Conservation (phyloP, 2,329 filamentous ascomycete genomes). For the Diplocarpon mali region DNA sequence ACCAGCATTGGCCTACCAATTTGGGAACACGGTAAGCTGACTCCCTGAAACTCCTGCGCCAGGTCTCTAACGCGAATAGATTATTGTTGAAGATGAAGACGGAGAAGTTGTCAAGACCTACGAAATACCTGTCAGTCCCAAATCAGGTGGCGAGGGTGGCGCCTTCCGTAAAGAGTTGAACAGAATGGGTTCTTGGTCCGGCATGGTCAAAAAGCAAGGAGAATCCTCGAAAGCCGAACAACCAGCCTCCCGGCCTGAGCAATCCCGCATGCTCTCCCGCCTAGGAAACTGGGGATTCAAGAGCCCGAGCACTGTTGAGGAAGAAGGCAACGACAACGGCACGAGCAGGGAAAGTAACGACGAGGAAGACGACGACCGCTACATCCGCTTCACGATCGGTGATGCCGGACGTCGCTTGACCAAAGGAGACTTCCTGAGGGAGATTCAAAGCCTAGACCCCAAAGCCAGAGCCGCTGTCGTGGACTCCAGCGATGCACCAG, state of each 20-base stretch:
- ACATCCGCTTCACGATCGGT: slow-evolving; percentile 66
- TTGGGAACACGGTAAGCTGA: slow-evolving; percentile 58
- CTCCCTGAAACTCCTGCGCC: neutral
- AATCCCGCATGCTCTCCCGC: slow-evolving; percentile 13
- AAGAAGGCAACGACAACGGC: slow-evolving; percentile 13
- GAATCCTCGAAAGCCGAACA: slow-evolving; percentile 5
- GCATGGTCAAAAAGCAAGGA: slow-evolving; percentile 12
- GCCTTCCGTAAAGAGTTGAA: slow-evolving; percentile 20
- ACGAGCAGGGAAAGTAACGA: slow-evolving; percentile 27
- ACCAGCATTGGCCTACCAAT: slow-evolving; percentile 74
- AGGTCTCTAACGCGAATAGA: slow-evolving; percentile 33
- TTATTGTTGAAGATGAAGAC: slow-evolving; percentile 80
- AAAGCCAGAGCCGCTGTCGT: slow-evolving; percentile 36
- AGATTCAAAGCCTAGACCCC: slow-evolving; percentile 62
- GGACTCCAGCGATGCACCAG: slow-evolving; percentile 19
- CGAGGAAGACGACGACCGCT: slow-evolving; percentile 54
- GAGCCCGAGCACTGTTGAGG: slow-evolving; percentile 2
- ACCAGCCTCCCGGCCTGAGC: neutral
- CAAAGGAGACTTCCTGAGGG: slow-evolving; percentile 67
- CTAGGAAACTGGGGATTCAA: slow-evolving; percentile 24
- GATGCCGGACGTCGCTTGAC: slow-evolving; percentile 65
- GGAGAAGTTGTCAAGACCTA: slow-evolving; percentile 81
- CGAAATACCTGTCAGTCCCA: slow-evolving; percentile 46
- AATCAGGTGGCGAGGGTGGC: slow-evolving; percentile 9
- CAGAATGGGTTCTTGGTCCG: slow-evolving; percentile 23